Evolutionary conservation across 1,139 yeast genomes (phyloP), one percentile per base, ranked within the genome.

Genomic region (Nakaseomyces glabratus): DNA sequence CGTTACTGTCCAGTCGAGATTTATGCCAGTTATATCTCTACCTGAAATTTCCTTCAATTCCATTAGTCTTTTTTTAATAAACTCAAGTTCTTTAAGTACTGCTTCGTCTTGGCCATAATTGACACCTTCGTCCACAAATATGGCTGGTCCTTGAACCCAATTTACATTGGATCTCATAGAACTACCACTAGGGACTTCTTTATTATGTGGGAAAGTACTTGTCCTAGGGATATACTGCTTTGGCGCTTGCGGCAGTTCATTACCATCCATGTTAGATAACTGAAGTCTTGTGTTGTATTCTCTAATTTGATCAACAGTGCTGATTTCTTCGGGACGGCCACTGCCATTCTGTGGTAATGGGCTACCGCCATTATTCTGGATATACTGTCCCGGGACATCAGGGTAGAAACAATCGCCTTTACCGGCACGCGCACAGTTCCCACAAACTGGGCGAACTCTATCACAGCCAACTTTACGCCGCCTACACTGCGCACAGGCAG

Each of bases 401-500:
- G 58, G 58, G 33, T 46, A 51, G 33, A 49, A 49, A 36, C 55
- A 45, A 24, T 51, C 51, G 21, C 39, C 41, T 25, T 49, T 47
- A n/a, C 48, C 48, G 18, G 68, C 58, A 26, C 61, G 65, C 12
- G 54, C 34, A 52, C 81, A 74, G 48, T 73, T 73, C 20, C 62
- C 59, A 53, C 81, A 74, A 11, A 48, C 44, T 2, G 81, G 81
- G 46, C 69, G 72, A 1, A 62, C 60, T 46, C 75, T 76, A 49
- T 73, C 79, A 52, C 81, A 74, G 43, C 75, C 75, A 31, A 68
- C 68, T 46, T 68, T 69, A 33, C 72, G 52, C 35, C 67, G 59
- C 35, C 73, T 59, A 40, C 74, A 69, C 34, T 68, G 68, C 35
- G 63, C 62, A 45, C 74, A 69, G 4, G 72, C 58, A 17, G 60